These are phyloP conservation scores for Vigna angularis DNA, from an alignment of 306 rosid species.

Conservation along the genomic window DNA sequence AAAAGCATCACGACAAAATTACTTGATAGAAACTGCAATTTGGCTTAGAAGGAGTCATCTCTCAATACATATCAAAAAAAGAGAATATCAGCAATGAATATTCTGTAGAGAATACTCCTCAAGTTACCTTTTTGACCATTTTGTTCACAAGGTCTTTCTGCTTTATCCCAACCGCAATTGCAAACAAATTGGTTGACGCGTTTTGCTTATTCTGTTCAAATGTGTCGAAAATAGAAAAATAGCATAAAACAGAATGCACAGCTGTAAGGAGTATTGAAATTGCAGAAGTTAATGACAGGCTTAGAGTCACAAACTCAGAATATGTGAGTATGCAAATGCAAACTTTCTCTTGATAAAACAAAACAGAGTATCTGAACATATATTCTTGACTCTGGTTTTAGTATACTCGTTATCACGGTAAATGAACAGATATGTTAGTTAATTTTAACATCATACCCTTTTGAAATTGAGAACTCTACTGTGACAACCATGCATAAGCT, in stretches of 20 bases:
- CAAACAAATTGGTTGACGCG: slow-evolving; percentile 56
- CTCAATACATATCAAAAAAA: background rate
- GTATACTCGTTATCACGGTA: background rate
- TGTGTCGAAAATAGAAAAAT: background rate
- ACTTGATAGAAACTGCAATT: slow-evolving; percentile 70
- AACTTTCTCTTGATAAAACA: background rate
- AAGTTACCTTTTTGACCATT: slow-evolving; percentile 75
- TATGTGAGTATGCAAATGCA: background rate
- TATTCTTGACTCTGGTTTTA: background rate
- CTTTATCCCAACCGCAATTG: slow-evolving; percentile 69
- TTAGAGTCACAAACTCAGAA: background rate
- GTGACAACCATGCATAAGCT: background rate
- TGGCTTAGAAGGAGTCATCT: slow-evolving; percentile 19
- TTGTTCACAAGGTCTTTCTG: slow-evolving; percentile 68
- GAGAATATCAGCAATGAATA: background rate
- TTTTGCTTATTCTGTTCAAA: slow-evolving; percentile 49
- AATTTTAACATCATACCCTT: background rate
- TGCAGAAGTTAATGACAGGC: background rate
- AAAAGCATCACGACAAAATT: slow-evolving; percentile 75
- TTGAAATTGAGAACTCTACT: background rate
- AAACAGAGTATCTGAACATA: background rate
- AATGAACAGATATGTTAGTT: background rate
- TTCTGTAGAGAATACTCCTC: background rate
- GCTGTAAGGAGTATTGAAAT: background rate
- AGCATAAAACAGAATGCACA: slow-evolving; percentile 15